Evolutionary conservation across 1,284 basidiomycete genomes (phyloP).

Genomic region (Papiliotrema flavescens): DNA sequence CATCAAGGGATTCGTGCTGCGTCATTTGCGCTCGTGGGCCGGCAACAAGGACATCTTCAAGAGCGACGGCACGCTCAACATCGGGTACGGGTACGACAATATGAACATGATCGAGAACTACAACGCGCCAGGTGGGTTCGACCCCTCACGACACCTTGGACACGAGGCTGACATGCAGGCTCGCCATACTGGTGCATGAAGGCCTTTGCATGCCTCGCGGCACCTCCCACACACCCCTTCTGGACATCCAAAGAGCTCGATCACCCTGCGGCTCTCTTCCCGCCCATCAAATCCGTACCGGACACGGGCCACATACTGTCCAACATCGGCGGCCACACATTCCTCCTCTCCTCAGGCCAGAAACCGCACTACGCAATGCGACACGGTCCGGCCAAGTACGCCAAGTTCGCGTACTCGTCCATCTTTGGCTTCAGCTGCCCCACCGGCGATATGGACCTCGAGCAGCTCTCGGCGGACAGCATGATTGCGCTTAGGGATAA

Average conservation of each 20-base stretch:
- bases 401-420: slow-evolving; percentile 68
- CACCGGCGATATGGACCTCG: slow-evolving; percentile 63
- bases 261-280: slow-evolving; percentile 53
- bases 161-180: slow-evolving; percentile 13
- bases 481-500: slow-evolving; percentile 63
- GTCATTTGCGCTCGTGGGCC: slow-evolving; percentile 69
- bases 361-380: slow-evolving; percentile 73
- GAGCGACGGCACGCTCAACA: slow-evolving; percentile 65
- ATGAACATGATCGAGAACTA: slow-evolving; percentile 73
- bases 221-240: slow-evolving; percentile 64
- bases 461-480: slow-evolving; percentile 66
- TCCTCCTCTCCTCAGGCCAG: slow-evolving; percentile 70
- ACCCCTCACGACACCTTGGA: not conserved
- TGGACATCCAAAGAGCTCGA: slow-evolving; percentile 64
- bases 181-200: slow-evolving; percentile 82
- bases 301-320: slow-evolving; percentile 67
- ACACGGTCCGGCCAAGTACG: slow-evolving; percentile 72
- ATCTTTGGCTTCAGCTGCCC: slow-evolving; percentile 73
- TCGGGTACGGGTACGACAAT: slow-evolving; percentile 70
- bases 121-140: slow-evolving; percentile 61
- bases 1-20: slow-evolving; percentile 67
- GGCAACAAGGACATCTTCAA: slow-evolving; percentile 55
- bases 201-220: slow-evolving; percentile 65
- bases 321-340: slow-evolving; percentile 58
- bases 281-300: slow-evolving; percentile 54